Conservation (phyloP, 257 asterid species). For the Nyctanthes arbortristis region DNA sequence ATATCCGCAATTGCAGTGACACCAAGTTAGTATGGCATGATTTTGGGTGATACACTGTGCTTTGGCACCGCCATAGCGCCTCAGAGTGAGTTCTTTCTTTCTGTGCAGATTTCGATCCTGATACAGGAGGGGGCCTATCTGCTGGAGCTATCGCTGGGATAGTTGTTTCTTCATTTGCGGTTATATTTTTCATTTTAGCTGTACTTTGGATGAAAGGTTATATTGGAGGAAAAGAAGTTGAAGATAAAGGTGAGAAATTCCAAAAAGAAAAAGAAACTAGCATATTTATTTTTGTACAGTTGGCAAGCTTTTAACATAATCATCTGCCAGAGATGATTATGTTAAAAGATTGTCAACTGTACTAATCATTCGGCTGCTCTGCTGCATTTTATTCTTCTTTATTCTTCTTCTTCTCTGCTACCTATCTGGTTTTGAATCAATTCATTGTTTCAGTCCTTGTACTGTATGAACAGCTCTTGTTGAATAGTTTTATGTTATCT, state of each 20-base stretch:
- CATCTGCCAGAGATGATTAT: not conserved
- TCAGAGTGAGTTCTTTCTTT: constrained; percentile 14
- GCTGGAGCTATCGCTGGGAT: constrained; percentile 74
- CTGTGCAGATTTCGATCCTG: constrained; percentile 54
- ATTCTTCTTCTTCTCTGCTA: not conserved
- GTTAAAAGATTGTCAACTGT: not conserved
- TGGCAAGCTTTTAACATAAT: not conserved
- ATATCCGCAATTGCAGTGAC: constrained; percentile 86
- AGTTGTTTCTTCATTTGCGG: constrained; percentile 46
- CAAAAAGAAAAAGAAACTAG: not conserved
- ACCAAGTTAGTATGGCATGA: constrained; percentile 54
- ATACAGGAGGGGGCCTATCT: constrained; percentile 50
- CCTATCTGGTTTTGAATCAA: not conserved
- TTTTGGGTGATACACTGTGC: not conserved
- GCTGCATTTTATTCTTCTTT: no score
- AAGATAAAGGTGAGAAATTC: constrained; percentile 53
- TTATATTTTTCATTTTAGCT: constrained; percentile 37
- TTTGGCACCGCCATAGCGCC: constrained; percentile 14
- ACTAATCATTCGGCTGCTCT: no score
- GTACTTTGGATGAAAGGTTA: constrained; percentile 67
- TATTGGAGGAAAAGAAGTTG: constrained; percentile 47
- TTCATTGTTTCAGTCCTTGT: not conserved
- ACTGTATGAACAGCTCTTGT: not conserved
- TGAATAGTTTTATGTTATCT: constrained; percentile 6
- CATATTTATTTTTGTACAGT: not conserved